Base-by-base conservation (phyloP, 1,139 yeast species). In the Taphrina populina region DNA sequence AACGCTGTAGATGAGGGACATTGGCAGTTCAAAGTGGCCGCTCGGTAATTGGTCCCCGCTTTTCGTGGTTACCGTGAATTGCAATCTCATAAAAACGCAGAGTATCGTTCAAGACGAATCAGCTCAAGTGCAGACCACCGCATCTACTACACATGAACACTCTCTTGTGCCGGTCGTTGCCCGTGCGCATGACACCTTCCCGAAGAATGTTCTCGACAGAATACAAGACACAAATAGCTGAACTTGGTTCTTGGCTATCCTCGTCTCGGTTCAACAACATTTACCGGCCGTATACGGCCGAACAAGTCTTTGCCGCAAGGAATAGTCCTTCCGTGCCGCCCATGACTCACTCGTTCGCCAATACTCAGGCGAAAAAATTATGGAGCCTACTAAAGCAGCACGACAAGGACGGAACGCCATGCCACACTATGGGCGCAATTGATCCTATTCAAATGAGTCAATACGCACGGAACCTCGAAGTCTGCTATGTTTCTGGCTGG, bases 391-490 rank as follows among this genome's bases (percentile, higher is more conserved):
- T 81, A 27, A 66, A 73, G 7, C 69, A 71, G 54, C 71, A 79
- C 32, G 71, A 73, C 52, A 64, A 69, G 21, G 70, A 75, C 39
- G 70, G 71, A 23, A 66, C 68, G 46, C 83, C 84, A 0, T 75
- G 79, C 20, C 78, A 77, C 64, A 81, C 84, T 0, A 68, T 80
- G 59, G 85, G 86, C 2, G 77, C 80, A 6, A 77, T 79, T 33
- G 86, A 81, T 61, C 84, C 85, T 1, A 77, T 78, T 4, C 83
- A 80, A 58, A 78, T 81, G 72, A 67, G 82, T 4, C 84, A 81
- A 64, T 70, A 76, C 59, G 79, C 81, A 7, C 57, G 52, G 15
- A 76, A 78, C 62, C 76, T 76, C 56, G 78, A 78, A 59, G 76
- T 77, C n/a, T 74, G 77, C 4, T 81, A 81, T 63, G 76, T 80